Conservation (phyloP, 805 yeast species). For the Blastobotrys americana region DNA sequence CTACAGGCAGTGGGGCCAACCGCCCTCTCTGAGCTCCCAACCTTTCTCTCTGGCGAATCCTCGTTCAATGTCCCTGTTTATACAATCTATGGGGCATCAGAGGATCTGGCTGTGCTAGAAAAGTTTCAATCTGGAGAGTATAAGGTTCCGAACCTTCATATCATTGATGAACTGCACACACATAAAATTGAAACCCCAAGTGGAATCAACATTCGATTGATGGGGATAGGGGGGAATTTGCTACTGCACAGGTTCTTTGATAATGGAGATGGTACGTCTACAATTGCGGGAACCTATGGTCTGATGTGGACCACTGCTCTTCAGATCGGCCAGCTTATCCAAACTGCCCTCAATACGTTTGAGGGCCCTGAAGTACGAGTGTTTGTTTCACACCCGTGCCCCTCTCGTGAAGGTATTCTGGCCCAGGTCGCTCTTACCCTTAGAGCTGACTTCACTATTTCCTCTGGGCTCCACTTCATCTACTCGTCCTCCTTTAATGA, state of each 20-base stretch:
- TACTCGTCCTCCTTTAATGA: slow-evolving; percentile 67
- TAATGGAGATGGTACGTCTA: slow-evolving; percentile 43
- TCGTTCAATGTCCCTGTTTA: slow-evolving; percentile 56
- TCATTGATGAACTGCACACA: slow-evolving; percentile 53
- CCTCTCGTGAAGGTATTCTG: slow-evolving; percentile 59
- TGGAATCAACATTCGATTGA: slow-evolving; percentile 44
- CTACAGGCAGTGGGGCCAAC: slow-evolving; percentile 35
- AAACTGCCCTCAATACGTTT: slow-evolving; percentile 38
- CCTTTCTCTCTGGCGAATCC: slow-evolving; percentile 39
- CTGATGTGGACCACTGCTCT: slow-evolving; percentile 67
- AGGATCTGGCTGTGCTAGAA: slow-evolving; percentile 61
- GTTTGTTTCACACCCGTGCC: slow-evolving; percentile 63
- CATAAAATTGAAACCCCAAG: slow-evolving; percentile 37
- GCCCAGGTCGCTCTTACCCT: slow-evolving; percentile 60
- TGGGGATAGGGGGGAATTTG: slow-evolving; percentile 69
- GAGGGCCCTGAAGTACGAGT: slow-evolving; percentile 46
- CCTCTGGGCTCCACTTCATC: slow-evolving; percentile 66
- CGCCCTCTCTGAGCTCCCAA: slow-evolving; percentile 46
- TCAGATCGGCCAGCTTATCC: slow-evolving; percentile 60
- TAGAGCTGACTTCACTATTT: slow-evolving; percentile 63
- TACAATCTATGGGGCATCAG: slow-evolving; percentile 70
- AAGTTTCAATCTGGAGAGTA: slow-evolving; percentile 51
- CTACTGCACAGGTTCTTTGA: slow-evolving; percentile 63
- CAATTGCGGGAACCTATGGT: slow-evolving; percentile 55
- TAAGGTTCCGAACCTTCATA: slow-evolving; percentile 46